phyloP scores from a whole-genome alignment of 129 eudicot species.

The Lonicera japonica region DNA sequence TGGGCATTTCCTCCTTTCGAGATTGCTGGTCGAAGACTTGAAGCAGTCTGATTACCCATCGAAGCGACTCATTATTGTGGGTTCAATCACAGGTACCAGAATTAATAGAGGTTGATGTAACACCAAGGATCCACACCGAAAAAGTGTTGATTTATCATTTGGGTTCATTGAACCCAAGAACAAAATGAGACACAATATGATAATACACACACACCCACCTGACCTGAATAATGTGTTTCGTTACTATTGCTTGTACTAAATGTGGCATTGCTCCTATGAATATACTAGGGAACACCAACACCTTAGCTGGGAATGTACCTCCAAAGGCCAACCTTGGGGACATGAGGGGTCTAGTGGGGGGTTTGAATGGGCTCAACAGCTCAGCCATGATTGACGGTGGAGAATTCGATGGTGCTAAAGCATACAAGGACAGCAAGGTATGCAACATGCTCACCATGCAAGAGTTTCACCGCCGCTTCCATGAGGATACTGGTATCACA shows the following conservation, averaged over 20 bases:
- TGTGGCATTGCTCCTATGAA: not conserved
- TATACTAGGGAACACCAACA: slow-evolving; percentile 79
- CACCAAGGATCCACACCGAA: too few relatives aligned
- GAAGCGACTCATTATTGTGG: slow-evolving; percentile 66
- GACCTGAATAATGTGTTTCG: not conserved
- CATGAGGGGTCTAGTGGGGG: slow-evolving; percentile 65
- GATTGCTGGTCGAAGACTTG: slow-evolving; percentile 66
- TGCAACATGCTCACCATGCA: slow-evolving; percentile 94
- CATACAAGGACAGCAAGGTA: slow-evolving; percentile 83
- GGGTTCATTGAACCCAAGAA: not conserved
- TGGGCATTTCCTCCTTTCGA: slow-evolving; percentile 73
- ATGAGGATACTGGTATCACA: slow-evolving; percentile 85
- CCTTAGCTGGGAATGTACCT: slow-evolving; percentile 74
- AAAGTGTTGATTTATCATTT: not conserved
- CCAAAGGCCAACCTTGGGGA: slow-evolving; percentile 81
- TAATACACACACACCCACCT: too few relatives aligned
- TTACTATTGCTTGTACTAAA: not conserved
- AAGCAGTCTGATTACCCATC: slow-evolving; percentile 80
- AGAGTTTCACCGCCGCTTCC: slow-evolving; percentile 82
- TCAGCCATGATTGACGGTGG: slow-evolving; percentile 90
- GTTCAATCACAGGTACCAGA: slow-evolving; percentile 59
- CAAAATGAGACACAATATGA: not conserved
- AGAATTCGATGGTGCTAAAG: slow-evolving; percentile 72
- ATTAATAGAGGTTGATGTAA: too few relatives aligned
- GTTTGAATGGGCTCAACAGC: slow-evolving; percentile 60